Base-by-base conservation (phyloP, 805 yeast species). In the Lachancea sp. region DNA sequence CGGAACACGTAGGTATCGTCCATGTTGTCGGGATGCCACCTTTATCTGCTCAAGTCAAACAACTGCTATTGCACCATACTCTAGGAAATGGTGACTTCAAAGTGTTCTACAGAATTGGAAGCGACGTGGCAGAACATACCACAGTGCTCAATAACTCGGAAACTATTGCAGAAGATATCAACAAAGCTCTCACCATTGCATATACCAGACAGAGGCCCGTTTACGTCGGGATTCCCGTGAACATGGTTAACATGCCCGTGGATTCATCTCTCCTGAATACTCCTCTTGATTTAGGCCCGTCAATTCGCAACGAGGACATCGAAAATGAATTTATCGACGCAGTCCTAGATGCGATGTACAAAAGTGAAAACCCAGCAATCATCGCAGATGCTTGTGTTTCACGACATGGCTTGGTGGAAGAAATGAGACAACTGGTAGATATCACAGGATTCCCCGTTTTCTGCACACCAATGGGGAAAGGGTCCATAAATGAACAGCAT, bases 11-110 rank as follows among this genome's bases (percentile, higher is more conserved):
- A 38, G 95, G 95, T 0, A 69, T 88, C 3, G 67, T 89, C 37
- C 95, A 88, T 65, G 78, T 90, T 47, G 95, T 90, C 8, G 96
- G 96, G 19, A 80, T 86, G 48, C 79, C 88, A 6, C 69, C 77
- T n/a, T 62, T 67, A 1, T 51, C 59, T 36, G 62, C 63, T 1
- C 63, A 57, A 48, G 49, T 50, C 32, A 59, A 51, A 62, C 69
- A 46, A 60, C 73, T 40, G 60, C 67, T 45, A 54, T 63, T 42
- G 65, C 70, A 44, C 51, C 66, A 53, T 30, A 49, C 49, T 1
- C 16, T 44, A 47, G 61, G 57, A 10, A 57, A 50, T 38, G 55
- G 56, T 38, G 65, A 60, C 63, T 65, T 51, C 82, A 79, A 57
- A 79, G 81, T 60, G 60, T 81, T 56, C 68, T 79, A 46, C 77